Evolutionary conservation across 2,329 filamentous ascomycete genomes (phyloP).

Genomic region (Ophidiomyces ophidiicola): DNA sequence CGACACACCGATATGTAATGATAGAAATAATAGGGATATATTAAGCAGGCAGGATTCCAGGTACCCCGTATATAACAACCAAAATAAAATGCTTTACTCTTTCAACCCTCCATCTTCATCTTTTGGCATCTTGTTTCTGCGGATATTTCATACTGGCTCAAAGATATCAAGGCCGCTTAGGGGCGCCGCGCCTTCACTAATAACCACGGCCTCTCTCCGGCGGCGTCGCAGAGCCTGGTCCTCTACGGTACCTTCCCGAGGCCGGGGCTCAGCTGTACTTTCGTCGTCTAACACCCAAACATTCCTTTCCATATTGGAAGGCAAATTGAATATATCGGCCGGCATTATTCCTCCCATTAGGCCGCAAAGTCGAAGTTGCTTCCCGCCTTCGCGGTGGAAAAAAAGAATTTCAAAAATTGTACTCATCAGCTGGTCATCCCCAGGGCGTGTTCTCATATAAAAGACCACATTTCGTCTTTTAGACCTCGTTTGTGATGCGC

Average conservation of each 20-base stretch:
- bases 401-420: slow-evolving; percentile 32
- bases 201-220: slow-evolving; percentile 76
- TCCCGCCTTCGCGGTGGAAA: slow-evolving; percentile 28
- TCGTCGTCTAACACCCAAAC: slow-evolving; percentile 42
- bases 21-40: too few relatives aligned
- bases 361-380: slow-evolving; percentile 32
- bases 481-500: slow-evolving; percentile 41
- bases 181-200: slow-evolving; percentile 72
- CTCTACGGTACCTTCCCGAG: slow-evolving; percentile 25
- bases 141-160: slow-evolving; percentile 38
- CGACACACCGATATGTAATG: not conserved
- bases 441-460: slow-evolving; percentile 32
- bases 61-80: too few relatives aligned
- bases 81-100: too few relatives aligned
- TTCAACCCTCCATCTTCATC: too few relatives aligned
- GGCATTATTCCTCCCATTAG: slow-evolving; percentile 33
- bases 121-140: slow-evolving; percentile 3
- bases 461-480: slow-evolving; percentile 30
- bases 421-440: slow-evolving; percentile 35
- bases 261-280: slow-evolving; percentile 35
- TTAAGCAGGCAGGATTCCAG: too few relatives aligned
- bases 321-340: slow-evolving; percentile 5
- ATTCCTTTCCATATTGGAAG: slow-evolving; percentile 41
- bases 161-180: slow-evolving; percentile 67
- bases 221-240: slow-evolving; percentile 63